phyloP scores from a whole-genome alignment of 2,329 filamentous ascomycete genomes.

The Colletotrichum sp. region DNA sequence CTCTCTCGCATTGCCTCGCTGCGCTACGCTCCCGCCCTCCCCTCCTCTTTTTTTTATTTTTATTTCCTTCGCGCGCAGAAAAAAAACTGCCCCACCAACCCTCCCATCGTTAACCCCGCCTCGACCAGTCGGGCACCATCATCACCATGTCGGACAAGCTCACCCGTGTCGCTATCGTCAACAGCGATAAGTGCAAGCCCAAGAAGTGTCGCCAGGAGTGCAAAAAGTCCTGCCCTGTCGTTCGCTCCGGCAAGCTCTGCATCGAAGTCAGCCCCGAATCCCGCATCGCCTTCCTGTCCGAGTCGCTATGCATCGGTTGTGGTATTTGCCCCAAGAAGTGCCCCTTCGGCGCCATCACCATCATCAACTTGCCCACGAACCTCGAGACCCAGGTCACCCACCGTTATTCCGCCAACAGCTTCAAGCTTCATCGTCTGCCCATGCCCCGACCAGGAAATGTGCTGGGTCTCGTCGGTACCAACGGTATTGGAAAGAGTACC shows the following conservation, averaged over 20 bases:
- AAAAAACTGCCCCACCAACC: constrained; percentile 13
- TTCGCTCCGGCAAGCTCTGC: constrained; percentile 95
- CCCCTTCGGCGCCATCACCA: constrained; percentile 97
- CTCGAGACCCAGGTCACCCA: constrained; percentile 98
- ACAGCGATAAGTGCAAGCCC: constrained; percentile 78
- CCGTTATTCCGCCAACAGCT: constrained; percentile 98
- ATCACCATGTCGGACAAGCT: constrained; percentile 87
- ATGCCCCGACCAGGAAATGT: constrained; percentile 97
- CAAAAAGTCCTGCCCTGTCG: constrained; percentile 98
- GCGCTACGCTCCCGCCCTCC: background rate
- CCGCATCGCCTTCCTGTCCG: constrained; percentile 97
- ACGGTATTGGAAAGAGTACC: constrained; percentile 99
- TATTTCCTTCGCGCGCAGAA: background rate
- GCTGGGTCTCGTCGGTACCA: constrained; percentile 94
- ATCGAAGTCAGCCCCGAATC: constrained; percentile 91
- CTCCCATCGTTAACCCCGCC: constrained; percentile 13
- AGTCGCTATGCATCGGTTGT: constrained; percentile 94
- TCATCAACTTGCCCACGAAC: constrained; percentile 99
- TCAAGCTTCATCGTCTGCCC: constrained; percentile 96
- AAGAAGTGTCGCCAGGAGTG: constrained; percentile 99
- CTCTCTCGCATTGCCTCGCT: background rate
- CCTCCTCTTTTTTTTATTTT: background rate
- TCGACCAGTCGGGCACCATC: constrained; percentile 23
- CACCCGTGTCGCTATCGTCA: constrained; percentile 98
- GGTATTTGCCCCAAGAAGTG: constrained; percentile 99